phyloP scores from a whole-genome alignment of 1,284 basidiomycete genomes.

The Veloboletus limbatus region DNA sequence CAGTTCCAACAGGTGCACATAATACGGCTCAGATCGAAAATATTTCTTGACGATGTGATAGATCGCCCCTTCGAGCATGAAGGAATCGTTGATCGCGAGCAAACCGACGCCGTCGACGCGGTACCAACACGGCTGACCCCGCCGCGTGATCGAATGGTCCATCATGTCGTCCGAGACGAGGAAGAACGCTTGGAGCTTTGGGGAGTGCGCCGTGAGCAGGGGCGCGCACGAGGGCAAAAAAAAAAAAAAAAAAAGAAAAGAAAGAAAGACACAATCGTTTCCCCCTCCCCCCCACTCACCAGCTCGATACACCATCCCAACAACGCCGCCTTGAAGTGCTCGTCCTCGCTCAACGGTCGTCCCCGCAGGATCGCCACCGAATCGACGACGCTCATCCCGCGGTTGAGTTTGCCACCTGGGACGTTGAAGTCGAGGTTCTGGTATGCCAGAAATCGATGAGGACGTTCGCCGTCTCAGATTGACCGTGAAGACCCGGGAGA shows the following conservation, averaged over 20 bases:
- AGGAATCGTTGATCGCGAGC: conserved; percentile 95
- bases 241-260: too few species aligned
- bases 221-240: too few species aligned
- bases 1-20: conserved; percentile 86
- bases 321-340: conserved; percentile 88
- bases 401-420: conserved; percentile 95
- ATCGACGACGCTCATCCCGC: conserved; percentile 94
- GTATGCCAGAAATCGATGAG: too few species aligned
- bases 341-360: conserved; percentile 65
- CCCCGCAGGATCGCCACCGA: conserved; percentile 88
- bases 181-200: conserved; percentile 98
- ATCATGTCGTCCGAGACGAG: conserved; percentile 98
- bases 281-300: too few species aligned
- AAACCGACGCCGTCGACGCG: conserved; percentile 70
- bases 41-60: conserved; percentile 88
- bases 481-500: too few species aligned
- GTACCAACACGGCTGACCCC: conserved; percentile 99
- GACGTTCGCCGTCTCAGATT: too few species aligned
- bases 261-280: too few species aligned
- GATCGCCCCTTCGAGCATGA: conserved; percentile 96
- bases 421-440: conserved; percentile 96
- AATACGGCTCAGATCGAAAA: conserved; percentile 82
- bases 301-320: conserved; percentile 97
- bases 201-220: too few species aligned
- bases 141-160: conserved; percentile 91